These are phyloP conservation scores for Aspergillus uvarum DNA, from an alignment of 2,329 filamentous ascomycete genomes.

Conservation along the genomic window DNA sequence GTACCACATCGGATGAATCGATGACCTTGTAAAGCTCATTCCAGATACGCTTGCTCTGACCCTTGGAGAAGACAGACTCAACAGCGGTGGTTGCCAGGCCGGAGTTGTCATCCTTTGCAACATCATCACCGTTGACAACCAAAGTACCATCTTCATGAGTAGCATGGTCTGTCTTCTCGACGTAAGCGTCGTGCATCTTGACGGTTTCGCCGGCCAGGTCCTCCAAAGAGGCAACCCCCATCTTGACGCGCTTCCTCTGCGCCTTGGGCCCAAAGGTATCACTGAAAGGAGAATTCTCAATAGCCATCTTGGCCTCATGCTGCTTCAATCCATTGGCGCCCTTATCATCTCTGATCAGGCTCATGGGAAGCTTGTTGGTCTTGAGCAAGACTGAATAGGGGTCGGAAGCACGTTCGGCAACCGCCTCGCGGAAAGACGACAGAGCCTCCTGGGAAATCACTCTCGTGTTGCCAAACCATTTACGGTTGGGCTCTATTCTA, in stretches of 20 bases:
- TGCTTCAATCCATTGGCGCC: slow-evolving; percentile 83
- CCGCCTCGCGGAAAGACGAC: slow-evolving; percentile 82
- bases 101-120: slow-evolving; percentile 47
- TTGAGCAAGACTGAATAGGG: slow-evolving; percentile 95
- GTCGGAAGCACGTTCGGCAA: slow-evolving; percentile 84
- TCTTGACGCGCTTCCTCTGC: slow-evolving; percentile 87
- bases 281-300: slow-evolving; percentile 80
- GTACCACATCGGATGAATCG: slow-evolving; percentile 90
- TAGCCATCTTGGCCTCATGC: slow-evolving; percentile 89
- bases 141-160: slow-evolving; percentile 71
- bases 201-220: slow-evolving; percentile 79
- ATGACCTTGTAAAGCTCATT: slow-evolving; percentile 96
- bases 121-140: slow-evolving; percentile 55
- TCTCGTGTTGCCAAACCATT: slow-evolving; percentile 96
- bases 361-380: slow-evolving; percentile 96
- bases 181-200: slow-evolving; percentile 77
- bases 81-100: slow-evolving; percentile 57
- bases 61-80: slow-evolving; percentile 89
- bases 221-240: slow-evolving; percentile 75
- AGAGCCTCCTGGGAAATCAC: slow-evolving; percentile 87
- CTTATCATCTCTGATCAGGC: slow-evolving; percentile 77
- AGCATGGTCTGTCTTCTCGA: slow-evolving; percentile 76
- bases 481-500: slow-evolving; percentile 90
- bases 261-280: slow-evolving; percentile 93
- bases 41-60: slow-evolving; percentile 93